These are phyloP conservation scores for Metschnikowia henanensis DNA, from an alignment of 805 yeast species.

Conservation along the genomic window DNA sequence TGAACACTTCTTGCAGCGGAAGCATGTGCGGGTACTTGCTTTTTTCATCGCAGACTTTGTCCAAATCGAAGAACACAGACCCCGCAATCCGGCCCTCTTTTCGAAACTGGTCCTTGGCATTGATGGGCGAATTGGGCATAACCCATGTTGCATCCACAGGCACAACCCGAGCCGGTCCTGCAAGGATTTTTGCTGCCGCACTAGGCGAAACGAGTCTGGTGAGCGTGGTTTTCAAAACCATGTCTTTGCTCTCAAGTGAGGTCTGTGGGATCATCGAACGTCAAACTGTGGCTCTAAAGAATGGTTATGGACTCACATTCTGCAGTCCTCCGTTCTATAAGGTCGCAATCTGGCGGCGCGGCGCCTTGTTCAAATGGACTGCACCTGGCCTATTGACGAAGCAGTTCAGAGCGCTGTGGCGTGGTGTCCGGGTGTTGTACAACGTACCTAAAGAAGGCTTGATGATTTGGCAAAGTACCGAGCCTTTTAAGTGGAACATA, in stretches of 20 bases:
- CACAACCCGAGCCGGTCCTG: slow-evolving; percentile 27
- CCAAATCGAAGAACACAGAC: slow-evolving; percentile 21
- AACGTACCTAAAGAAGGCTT: no score
- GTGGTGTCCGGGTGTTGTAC: no score
- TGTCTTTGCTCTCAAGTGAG: background rate
- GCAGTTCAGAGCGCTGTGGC: no score
- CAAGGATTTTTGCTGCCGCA: slow-evolving; percentile 9
- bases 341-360: no score
- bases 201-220: slow-evolving; percentile 2
- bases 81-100: slow-evolving; percentile 49
- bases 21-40: slow-evolving; percentile 90
- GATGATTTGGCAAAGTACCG: no score
- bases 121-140: slow-evolving; percentile 70
- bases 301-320: background rate
- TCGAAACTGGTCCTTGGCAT: slow-evolving; percentile 57
- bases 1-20: slow-evolving; percentile 61
- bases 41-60: slow-evolving; percentile 28
- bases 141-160: slow-evolving; percentile 93
- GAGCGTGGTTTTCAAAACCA: background rate
- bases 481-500: no score
- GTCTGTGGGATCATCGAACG: background rate
- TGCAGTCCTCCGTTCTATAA: background rate
- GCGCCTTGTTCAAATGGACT: no score
- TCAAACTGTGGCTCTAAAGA: background rate
- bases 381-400: no score